A percentile compares a stretch with the other conserved stretches of the same genome.
Evolutionary conservation across 345 rosid genomes (phyloP).

Genomic region (Angophora floribunda): DNA sequence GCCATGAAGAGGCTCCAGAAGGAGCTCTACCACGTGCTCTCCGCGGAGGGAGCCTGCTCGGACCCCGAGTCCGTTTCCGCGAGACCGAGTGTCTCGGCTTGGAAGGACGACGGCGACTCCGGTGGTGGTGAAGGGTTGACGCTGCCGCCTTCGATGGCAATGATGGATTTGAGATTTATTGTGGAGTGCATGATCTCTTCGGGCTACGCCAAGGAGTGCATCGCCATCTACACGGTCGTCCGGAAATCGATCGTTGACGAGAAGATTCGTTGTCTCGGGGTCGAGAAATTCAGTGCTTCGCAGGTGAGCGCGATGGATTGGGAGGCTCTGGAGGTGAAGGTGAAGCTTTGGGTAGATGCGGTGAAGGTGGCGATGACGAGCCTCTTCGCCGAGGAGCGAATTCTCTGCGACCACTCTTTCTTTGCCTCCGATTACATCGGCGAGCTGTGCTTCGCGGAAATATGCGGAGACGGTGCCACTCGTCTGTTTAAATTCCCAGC

Average conservation of each 20-base stretch:
- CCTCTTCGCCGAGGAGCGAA: conserved; percentile 53
- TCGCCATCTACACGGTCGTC: conserved; percentile 27
- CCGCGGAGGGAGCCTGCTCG: conserved; percentile 41
- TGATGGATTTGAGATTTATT: conserved; percentile 48
- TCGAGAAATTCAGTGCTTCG: conserved; percentile 35
- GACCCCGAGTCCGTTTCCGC: conserved; percentile 66
- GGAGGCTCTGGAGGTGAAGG: conserved; percentile 39
- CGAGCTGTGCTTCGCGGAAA: conserved; percentile 60
- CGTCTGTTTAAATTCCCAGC: conserved; percentile 53
- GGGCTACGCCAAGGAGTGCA: conserved; percentile 72
- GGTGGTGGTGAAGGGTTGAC: conserved; percentile 36
- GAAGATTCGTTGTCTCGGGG: conserved; percentile 44
- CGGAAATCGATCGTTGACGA: conserved; percentile 69
- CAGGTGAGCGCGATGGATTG: conserved; percentile 44
- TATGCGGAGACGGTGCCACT: conserved; percentile 50
- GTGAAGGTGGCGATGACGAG: conserved; percentile 37
- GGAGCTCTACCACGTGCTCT: conserved; percentile 64
- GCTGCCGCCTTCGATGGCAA: conserved; percentile 24
- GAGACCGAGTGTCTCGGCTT: conserved; percentile 32
- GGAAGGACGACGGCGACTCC: conserved; percentile 12
- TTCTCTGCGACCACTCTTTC: conserved; percentile 59
- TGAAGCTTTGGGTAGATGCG: conserved; percentile 52
- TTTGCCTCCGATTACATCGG: conserved; percentile 35
- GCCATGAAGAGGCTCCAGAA: conserved; percentile 69
- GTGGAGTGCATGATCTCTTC: conserved; percentile 79